These are phyloP conservation scores for Aspergillus sergii DNA, from an alignment of 2,329 filamentous ascomycete genomes.

Conservation along the genomic window DNA sequence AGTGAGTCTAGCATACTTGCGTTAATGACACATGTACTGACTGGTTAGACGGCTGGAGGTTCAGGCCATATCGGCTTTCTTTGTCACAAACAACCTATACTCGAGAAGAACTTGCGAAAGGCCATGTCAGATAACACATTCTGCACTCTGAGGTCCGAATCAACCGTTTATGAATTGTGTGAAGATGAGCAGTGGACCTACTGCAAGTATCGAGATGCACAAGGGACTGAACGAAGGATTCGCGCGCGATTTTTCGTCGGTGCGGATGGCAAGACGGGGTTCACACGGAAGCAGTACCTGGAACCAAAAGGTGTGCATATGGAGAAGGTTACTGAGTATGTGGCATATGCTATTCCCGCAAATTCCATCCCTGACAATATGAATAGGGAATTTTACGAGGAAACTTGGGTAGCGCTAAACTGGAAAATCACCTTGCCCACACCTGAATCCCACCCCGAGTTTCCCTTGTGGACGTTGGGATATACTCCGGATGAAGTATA, in stretches of 20 bases:
- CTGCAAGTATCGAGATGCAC: slow-evolving; percentile 23
- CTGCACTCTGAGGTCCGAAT: slow-evolving; percentile 13
- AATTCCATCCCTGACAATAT: slow-evolving; percentile 11
- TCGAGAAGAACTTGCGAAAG: slow-evolving; percentile 29
- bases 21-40: neutral
- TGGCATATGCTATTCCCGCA: neutral
- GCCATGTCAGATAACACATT: slow-evolving; percentile 12
- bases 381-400: slow-evolving; percentile 24
- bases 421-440: slow-evolving; percentile 49
- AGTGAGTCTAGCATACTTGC: slow-evolving; percentile 1
- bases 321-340: slow-evolving; percentile 30
- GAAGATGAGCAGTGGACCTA: slow-evolving; percentile 20
- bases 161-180: slow-evolving; percentile 17
- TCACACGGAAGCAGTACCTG: slow-evolving; percentile 50
- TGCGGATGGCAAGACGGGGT: slow-evolving; percentile 53
- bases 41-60: slow-evolving; percentile 26
- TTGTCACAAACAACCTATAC: slow-evolving; percentile 33
- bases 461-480: slow-evolving; percentile 52
- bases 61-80: slow-evolving; percentile 33
- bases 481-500: slow-evolving; percentile 52
- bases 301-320: slow-evolving; percentile 46
- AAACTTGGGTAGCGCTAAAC: slow-evolving; percentile 54
- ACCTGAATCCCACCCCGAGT: slow-evolving; percentile 49
- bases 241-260: slow-evolving; percentile 41
- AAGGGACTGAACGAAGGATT: slow-evolving; percentile 20